phyloP scores from a whole-genome alignment of 2,329 filamentous ascomycete species.

The Torrubiella hemipterigena region DNA sequence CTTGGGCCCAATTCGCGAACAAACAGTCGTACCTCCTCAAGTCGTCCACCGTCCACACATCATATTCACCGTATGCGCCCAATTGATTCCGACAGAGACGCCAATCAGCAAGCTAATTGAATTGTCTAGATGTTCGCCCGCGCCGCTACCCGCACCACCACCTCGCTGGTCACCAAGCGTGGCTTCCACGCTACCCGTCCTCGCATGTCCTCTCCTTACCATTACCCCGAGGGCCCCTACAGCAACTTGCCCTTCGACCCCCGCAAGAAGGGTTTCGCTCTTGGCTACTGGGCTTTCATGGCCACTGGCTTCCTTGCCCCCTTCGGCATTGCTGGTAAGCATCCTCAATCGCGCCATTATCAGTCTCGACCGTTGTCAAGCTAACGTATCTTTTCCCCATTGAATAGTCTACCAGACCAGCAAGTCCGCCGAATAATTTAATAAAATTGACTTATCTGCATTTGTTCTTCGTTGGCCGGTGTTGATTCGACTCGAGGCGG shows the following conservation, averaged over 20 bases:
- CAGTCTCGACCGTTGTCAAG: not conserved
- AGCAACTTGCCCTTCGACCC: conserved; percentile 97
- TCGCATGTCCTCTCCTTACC: conserved; percentile 82
- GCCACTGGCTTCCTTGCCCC: conserved; percentile 45
- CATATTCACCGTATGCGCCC: too few relatives aligned
- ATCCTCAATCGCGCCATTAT: too few relatives aligned
- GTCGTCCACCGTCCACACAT: too few relatives aligned
- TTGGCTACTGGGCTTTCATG: conserved; percentile 70
- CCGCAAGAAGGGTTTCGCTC: conserved; percentile 69
- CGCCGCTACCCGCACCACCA: conserved; percentile 51
- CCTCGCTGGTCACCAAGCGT: conserved; percentile 67
- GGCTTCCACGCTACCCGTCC: conserved; percentile 86
- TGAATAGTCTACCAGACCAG: conserved; percentile 34
- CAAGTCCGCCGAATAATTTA: too few relatives aligned
- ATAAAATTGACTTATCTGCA: too few relatives aligned
- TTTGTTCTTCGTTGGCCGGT: too few relatives aligned
- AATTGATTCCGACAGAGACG: too few relatives aligned
- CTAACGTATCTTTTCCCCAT: not conserved
- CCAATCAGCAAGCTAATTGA: too few relatives aligned
- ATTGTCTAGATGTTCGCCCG: conserved; percentile 67
- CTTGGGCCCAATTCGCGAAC: too few relatives aligned
- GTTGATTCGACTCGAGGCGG: not conserved
- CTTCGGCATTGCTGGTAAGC: conserved; percentile 48
- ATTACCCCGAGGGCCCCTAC: conserved; percentile 94
- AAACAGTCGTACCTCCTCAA: too few relatives aligned